Conservation (phyloP, 1,284 basidiomycete genomes). For the Malassezia dermatis region DNA sequence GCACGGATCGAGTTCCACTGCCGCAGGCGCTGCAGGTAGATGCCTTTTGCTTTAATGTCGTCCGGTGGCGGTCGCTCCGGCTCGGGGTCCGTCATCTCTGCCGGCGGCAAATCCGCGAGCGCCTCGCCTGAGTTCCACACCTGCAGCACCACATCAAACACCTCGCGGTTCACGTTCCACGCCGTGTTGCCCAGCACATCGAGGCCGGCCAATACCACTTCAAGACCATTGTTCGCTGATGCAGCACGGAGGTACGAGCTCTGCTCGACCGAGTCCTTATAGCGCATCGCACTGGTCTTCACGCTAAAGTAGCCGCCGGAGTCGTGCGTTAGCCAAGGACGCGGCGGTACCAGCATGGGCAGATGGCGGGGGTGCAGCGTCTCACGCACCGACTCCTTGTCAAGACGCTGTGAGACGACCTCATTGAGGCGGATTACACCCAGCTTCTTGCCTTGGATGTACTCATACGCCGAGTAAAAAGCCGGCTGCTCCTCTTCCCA, state of each 20-base stretch:
- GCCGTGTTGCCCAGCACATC: conserved; percentile 83
- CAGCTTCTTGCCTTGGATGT: conserved; percentile 77
- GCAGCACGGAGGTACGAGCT: conserved; percentile 68
- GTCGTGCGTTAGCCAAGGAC: conserved; percentile 70
- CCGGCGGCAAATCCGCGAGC: conserved; percentile 50
- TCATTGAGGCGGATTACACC: conserved; percentile 83
- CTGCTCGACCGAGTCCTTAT: conserved; percentile 84
- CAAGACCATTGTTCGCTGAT: conserved; percentile 64
- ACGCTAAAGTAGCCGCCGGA: conserved; percentile 67
- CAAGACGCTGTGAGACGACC: conserved; percentile 65
- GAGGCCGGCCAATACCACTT: conserved; percentile 74
- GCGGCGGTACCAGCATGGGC: conserved; percentile 87
- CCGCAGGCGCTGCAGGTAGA: conserved; percentile 59
- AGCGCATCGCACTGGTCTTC: conserved; percentile 60
- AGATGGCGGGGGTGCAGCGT: conserved; percentile 83
- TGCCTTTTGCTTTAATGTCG: conserved; percentile 59
- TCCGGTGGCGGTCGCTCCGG: conserved; percentile 60
- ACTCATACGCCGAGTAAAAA: conserved; percentile 86
- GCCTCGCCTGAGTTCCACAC: conserved; percentile 64
- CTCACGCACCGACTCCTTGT: conserved; percentile 64
- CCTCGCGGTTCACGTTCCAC: conserved; percentile 73
- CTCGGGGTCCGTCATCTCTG: conserved; percentile 29
- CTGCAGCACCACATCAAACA: conserved; percentile 62
- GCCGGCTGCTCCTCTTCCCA: conserved; percentile 70
- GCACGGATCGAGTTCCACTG: conserved; percentile 49